Evolutionary conservation across 352 stramenopile genomes (phyloP).

Genomic region (Globisporangium paddicum): DNA sequence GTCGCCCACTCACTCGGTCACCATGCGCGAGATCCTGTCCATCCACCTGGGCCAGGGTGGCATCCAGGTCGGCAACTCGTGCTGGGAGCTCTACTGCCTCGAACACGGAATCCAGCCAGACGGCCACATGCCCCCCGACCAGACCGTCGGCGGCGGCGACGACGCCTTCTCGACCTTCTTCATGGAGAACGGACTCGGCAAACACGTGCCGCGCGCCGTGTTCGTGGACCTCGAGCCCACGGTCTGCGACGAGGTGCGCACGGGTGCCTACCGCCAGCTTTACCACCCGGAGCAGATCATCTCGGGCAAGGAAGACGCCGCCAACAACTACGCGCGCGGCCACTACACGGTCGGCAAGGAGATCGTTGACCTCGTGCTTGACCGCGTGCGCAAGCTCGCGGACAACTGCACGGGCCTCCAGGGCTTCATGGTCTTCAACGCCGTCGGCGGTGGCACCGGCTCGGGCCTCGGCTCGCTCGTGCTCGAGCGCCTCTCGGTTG

Average conservation of each 20-base stretch:
- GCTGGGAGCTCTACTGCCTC: conserved; percentile 81
- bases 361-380: conserved; percentile 97
- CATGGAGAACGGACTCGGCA: conserved; percentile 90
- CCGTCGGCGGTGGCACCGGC: conserved; percentile 98
- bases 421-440: conserved; percentile 99
- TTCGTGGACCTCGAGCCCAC: conserved; percentile 97
- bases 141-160: conserved; percentile 91
- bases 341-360: conserved; percentile 99
- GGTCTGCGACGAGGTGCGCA: conserved; percentile 96
- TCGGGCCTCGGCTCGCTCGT: conserved; percentile 99
- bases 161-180: conserved; percentile 98
- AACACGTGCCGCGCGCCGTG: conserved; percentile 97
- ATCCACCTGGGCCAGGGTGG: conserved; percentile 87
- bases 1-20: conserved; percentile 4
- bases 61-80: conserved; percentile 84
- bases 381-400: conserved; percentile 98
- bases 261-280: conserved; percentile 94
- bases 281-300: conserved; percentile 99
- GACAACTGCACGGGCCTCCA: conserved; percentile 98
- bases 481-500: conserved; percentile 96
- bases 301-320: conserved; percentile 96
- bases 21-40: conserved; percentile 74
- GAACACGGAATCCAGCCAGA: conserved; percentile 91
- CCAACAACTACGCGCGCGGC: conserved; percentile 92
- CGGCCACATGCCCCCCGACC: conserved; percentile 92